phyloP scores from a whole-genome alignment of 495 filamentous ascomycete species.

The Letharia lupina region DNA sequence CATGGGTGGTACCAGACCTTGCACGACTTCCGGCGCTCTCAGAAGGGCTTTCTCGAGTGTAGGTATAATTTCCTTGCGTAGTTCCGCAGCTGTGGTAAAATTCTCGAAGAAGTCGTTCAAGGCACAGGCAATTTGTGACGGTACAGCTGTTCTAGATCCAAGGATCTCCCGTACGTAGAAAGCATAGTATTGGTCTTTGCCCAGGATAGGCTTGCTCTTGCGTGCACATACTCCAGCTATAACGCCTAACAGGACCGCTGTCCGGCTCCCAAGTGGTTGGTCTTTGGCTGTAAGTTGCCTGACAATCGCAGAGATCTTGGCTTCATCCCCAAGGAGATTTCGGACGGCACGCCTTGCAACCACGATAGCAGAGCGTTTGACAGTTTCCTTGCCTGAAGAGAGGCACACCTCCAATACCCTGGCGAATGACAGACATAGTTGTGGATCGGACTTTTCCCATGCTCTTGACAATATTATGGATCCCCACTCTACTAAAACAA shows the following conservation, averaged over 20 bases:
- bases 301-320: conserved; percentile 32
- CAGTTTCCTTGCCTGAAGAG: conserved; percentile 41
- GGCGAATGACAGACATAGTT: conserved; percentile 54
- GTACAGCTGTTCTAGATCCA: conserved; percentile 63
- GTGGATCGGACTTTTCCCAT: conserved; percentile 59
- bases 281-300: conserved; percentile 52
- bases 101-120: conserved; percentile 74
- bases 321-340: conserved; percentile 48
- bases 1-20: conserved; percentile 65
- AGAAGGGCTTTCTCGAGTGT: conserved; percentile 80
- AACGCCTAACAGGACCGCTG: conserved; percentile 58
- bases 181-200: conserved; percentile 61
- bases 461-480: conserved; percentile 53
- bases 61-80: conserved; percentile 67
- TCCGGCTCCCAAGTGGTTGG: conserved; percentile 28
- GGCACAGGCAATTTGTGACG: conserved; percentile 60
- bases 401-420: conserved; percentile 69
- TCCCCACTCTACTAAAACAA: conserved; percentile 88
- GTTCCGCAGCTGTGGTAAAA: conserved; percentile 67
- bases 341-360: conserved; percentile 67
- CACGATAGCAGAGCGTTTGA: conserved; percentile 59
- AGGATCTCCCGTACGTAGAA: conserved; percentile 84
- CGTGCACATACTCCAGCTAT: conserved; percentile 79
- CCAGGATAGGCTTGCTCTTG: conserved; percentile 48
- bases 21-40: conserved; percentile 80